Evolutionary conservation across 1,284 basidiomycete genomes (phyloP), one percentile per base, ranked within the genome.

Genomic region (Malassezia yamatoensis): DNA sequence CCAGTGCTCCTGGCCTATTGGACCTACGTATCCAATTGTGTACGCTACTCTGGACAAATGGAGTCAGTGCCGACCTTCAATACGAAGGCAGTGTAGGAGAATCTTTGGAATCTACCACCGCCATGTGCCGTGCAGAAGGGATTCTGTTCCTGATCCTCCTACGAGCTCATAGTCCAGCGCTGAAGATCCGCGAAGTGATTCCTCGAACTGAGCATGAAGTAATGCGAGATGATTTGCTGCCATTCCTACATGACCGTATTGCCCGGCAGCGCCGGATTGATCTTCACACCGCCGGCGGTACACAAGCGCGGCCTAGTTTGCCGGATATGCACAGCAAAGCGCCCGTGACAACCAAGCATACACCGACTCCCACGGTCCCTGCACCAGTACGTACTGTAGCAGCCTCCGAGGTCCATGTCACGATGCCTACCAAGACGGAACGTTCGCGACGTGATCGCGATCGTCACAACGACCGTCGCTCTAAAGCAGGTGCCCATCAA

Each of bases 1-100:
- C 87, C 18, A 87, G 85, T 62, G 83, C 86, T 53, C 79, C 83
- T 1, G 87, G 87, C 11, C 80, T 84, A 65, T 76, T 90, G 24
- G 80, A 83, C 58, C 85, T 87, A 48, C 80, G 88, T 32, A 79
- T 90, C 18, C 86, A 90, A 66, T 80, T 89, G 13, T 85, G 83
- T 8, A 78, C 85, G 2, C 80, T 85, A 59, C 77, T 90, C 21
- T 90, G 88, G 88, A 80, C 83, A 60, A 80, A 87, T 65, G 82
- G 82, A 49, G 88, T 90, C 68, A 86, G 86, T 60, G 85, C 87
- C 0, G 88, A 90, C 75, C 76, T 90, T 58, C 88, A 89, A 83
- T 90, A 90, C 66, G 78, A 80, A 53, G 54, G 64, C 24, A 59
- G 64, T 1, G 64, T 62, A 1, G 62, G 61, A 54, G 66, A 70